A percentile compares a stretch with the other conserved stretches of the same genome.
phyloP scores from a whole-genome alignment of 1,284 basidiomycete species.

The Leccinum fallax region DNA sequence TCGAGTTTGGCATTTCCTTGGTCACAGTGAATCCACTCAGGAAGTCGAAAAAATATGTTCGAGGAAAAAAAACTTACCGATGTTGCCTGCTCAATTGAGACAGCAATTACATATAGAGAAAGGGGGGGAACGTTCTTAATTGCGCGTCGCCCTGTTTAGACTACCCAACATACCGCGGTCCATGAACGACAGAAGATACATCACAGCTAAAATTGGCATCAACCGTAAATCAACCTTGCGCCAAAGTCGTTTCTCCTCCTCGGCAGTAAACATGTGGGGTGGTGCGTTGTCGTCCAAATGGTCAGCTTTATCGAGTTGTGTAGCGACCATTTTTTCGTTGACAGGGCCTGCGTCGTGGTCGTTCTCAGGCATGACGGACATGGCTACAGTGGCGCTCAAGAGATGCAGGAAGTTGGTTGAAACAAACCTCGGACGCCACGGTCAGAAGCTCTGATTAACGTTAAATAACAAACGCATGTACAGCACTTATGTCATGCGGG shows the following conservation, averaged over 20 bases:
- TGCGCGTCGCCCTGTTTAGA: background rate
- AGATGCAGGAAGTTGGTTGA: background rate
- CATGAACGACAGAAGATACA: conserved; percentile 62
- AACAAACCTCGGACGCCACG: background rate
- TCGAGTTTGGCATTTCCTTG: conserved; percentile 68
- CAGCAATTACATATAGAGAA: background rate
- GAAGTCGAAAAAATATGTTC: background rate
- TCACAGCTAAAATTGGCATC: conserved; percentile 64
- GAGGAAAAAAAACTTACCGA: conserved; percentile 40
- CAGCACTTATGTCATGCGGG: background rate
- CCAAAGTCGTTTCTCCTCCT: conserved; percentile 60
- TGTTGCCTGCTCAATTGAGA: conserved; percentile 47
- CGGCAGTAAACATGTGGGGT: conserved; percentile 21
- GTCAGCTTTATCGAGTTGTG: background rate
- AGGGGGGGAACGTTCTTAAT: background rate
- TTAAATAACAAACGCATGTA: background rate
- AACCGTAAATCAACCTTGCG: conserved; percentile 64
- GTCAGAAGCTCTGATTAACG: background rate
- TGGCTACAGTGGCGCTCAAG: background rate
- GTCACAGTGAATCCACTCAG: background rate
- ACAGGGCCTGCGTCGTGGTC: background rate
- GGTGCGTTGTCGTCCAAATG: background rate
- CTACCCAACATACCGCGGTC: conserved; percentile 50
- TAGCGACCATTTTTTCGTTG: background rate
- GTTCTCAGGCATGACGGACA: background rate